Evolutionary conservation across 139 green algal genomes (phyloP).

Genomic region (Gonium pectorale): DNA sequence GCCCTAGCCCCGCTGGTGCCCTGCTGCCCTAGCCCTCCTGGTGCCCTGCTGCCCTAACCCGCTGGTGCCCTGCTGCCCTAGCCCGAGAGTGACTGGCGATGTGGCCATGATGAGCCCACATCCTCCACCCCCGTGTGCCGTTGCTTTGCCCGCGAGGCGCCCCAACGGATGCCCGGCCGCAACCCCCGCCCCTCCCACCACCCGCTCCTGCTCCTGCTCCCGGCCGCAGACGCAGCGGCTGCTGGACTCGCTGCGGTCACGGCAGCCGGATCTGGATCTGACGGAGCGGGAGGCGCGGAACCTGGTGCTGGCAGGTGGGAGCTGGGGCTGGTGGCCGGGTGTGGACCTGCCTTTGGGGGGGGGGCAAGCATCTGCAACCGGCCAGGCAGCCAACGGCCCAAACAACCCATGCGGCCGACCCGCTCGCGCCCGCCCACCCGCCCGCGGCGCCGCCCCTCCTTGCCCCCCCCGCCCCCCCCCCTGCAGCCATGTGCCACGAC

Average conservation of each 20-base stretch:
- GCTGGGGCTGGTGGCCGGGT: not conserved
- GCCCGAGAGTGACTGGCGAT: no score
- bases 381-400: not conserved
- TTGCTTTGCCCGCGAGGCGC: no score
- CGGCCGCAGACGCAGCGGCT: no score
- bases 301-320: conserved; percentile 4
- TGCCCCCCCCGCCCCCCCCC: not conserved
- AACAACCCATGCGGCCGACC: not conserved
- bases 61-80: no score
- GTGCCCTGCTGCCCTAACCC: no score
- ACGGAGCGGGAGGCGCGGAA: not conserved
- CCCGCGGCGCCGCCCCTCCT: not conserved
- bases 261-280: conserved; percentile 1
- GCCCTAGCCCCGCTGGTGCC: no score
- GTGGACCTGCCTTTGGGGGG: not conserved
- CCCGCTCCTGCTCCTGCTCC: no score
- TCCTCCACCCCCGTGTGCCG: no score
- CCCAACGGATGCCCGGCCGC: no score
- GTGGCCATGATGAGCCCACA: no score
- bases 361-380: not conserved
- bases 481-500: conserved; percentile 92
- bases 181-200: no score
- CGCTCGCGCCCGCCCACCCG: not conserved
- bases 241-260: not conserved
- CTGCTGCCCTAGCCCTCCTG: no score